Base-by-base conservation (phyloP, 2,329 filamentous ascomycete species). In the Pezicula radicicola region DNA sequence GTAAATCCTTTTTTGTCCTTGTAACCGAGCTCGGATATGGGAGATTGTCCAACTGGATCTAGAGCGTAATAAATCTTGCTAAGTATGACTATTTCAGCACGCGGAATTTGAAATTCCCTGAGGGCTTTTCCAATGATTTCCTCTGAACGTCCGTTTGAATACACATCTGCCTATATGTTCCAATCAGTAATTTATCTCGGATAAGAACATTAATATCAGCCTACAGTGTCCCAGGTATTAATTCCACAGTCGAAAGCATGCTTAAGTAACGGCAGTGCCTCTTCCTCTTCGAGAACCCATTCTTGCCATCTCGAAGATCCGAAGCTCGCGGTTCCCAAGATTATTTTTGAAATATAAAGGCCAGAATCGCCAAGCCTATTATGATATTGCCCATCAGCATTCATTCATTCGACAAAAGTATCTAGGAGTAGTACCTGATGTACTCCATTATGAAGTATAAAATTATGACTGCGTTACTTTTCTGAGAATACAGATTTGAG, bases 121-220 rank as follows among this genome's bases (percentile, higher is more conserved):
- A 89, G 71, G 2, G 85, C 84, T 65, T 84, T 85, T 53, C 75
- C 84, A 53, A 89, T 76, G 60, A 89, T 80, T 52, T 75, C 69
- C 67, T 89, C 85, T 12, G 75, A 78, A 1, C 64, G 66, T 19
- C 80, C 79, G 53, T 81, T 81, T 48, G 75, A 80, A 66, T 83
- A 84, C 6, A 74, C 40, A 25, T 61, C 52, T 6, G 59, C 78
- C 67, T n/a, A n/a, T n/a, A 4, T 12, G 19, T 16, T 5, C 7
- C 12, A 18, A 43, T 43, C 13, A 12, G 15, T 27, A 6, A 8
- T 6, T 21, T 8, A 6, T 44, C 7, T 21, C n/a, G n/a, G n/a
- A n/a, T n/a, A n/a, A n/a, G n/a, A n/a, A n/a, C n/a, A n/a, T n/a
- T n/a, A n/a, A n/a, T 21, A 6, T 27, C 7, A 7, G 9, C 18